These are phyloP conservation scores for Aspergillus cavernicola DNA, from an alignment of 495 filamentous ascomycete genomes.

Conservation along the genomic window DNA sequence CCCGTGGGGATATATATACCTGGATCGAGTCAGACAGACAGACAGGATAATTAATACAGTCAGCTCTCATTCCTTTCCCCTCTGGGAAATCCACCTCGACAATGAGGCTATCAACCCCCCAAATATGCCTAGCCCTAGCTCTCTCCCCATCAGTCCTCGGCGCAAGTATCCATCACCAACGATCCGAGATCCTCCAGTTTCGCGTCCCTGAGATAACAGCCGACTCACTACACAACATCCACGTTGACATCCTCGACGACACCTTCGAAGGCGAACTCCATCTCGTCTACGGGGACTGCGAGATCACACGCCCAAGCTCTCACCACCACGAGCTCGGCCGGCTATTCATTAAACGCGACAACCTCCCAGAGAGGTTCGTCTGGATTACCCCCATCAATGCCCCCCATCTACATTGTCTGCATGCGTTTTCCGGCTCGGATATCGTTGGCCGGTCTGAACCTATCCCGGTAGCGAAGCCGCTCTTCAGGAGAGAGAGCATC, in stretches of 20 bases:
- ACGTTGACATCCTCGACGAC: conserved; percentile 26
- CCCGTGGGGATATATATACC: no score
- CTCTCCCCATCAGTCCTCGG: not conserved
- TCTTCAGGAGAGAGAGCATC: conserved; percentile 25
- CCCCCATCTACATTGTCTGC: conserved; percentile 27
- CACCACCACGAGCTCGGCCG: conserved; percentile 28
- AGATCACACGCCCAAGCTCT: conserved; percentile 11
- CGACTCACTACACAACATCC: conserved; percentile 32
- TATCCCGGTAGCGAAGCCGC: conserved; percentile 16
- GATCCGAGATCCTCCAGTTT: conserved; percentile 6
- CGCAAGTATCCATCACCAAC: not conserved
- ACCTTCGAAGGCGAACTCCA: conserved; percentile 26
- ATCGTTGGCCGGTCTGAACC: conserved; percentile 26
- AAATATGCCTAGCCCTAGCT: conserved; percentile 9
- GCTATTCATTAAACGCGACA: conserved; percentile 24
- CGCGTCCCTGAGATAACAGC: conserved; percentile 14
- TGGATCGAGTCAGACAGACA: no score
- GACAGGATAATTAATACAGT: no score
- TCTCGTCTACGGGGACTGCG: conserved; percentile 32
- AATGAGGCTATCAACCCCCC: not conserved
- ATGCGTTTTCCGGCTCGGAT: conserved; percentile 26
- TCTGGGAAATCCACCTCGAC: no score
- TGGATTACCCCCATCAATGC: conserved; percentile 32
- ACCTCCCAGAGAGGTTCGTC: conserved; percentile 29
- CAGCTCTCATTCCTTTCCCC: not conserved